Conservation (phyloP, 352 stramenopile genomes). For the Phytophthora colocasiae region DNA sequence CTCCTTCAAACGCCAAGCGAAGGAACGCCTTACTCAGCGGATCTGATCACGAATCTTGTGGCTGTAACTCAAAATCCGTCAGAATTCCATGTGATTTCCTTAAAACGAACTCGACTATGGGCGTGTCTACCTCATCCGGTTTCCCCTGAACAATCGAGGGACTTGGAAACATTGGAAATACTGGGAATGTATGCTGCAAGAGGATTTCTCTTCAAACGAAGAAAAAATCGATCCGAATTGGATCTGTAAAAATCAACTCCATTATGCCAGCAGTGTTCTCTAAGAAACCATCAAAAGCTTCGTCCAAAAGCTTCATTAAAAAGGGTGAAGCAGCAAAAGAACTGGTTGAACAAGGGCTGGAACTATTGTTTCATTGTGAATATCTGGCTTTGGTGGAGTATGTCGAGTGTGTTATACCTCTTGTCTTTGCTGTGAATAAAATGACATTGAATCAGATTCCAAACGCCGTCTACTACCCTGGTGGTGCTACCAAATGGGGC, state of each 20-base stretch:
- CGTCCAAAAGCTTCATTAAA: not conserved
- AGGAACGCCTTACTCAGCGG: not conserved
- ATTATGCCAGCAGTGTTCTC: not conserved
- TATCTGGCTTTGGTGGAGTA: constrained; percentile 48
- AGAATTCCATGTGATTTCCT: constrained; percentile 1
- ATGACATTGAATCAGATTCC: constrained; percentile 39
- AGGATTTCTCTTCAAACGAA: not conserved
- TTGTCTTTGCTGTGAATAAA: constrained; percentile 42
- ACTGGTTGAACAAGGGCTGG: constrained; percentile 25
- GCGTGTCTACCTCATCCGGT: constrained; percentile 18
- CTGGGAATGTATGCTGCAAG: not conserved
- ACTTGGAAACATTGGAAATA: not conserved
- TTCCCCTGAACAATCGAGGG: not conserved
- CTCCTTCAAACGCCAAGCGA: constrained; percentile 5
- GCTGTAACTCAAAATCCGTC: constrained; percentile 9
- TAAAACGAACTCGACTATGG: not conserved
- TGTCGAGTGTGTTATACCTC: constrained; percentile 47
- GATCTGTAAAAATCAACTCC: not conserved
- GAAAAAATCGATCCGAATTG: not conserved
- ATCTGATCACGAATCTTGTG: not conserved
- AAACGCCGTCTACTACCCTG: constrained; percentile 41
- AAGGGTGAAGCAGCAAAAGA: not conserved
- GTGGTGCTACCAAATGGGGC: constrained; percentile 12
- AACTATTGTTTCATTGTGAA: constrained; percentile 47
- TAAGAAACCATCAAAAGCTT: not conserved